Evolutionary conservation across 169 alveolate species (phyloP), one percentile per base, ranked within the genome.

Genomic region (Neospora caninum): DNA sequence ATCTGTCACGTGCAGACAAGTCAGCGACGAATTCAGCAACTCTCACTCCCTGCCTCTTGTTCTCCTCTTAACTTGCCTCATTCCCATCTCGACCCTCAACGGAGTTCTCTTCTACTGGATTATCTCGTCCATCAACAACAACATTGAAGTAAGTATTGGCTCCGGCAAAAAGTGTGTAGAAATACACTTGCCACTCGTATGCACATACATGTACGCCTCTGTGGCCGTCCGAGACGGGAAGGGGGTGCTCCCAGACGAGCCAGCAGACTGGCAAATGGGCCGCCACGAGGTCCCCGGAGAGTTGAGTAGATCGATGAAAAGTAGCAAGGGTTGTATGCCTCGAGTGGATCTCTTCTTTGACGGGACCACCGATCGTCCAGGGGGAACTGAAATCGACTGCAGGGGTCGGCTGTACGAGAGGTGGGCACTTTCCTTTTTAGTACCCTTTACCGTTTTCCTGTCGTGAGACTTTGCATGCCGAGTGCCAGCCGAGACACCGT

Each of bases 31-130:
- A n/a, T 73, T 73, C 84, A 73, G 84, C 42, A 31, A 73, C 43
- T 73, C 84, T 10, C 84, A 73, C 42, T 73, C 84, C 42, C 84
- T 73, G 22, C 84, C 84, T 18, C 84, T 73, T 16, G 42, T 73
- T 36, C 84, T 73, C n/a, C 42, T 73, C 39, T 43, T 73, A 13
- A 73, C 84, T 18, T 73, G 53, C 43, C 86, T 88, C 43, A 25
- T 58, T 25, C 93, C 93, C 86, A 38, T 88, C 45, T 25, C 73
- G 39, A 29, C 58, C 45, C 86, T 88, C 39, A 88, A 88, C 69
- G 87, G 53, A 18, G 36, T 88, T 18, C 58, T 88, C 69, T 88
- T 88, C 69, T 88, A 88, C 86, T 88, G 93, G 93, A 88, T 69
- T 39, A 41, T 88, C 78, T 64, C 93, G 31, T 58, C 93, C 67